A percentile compares a stretch with the other conserved stretches of the same genome.
Conservation (phyloP, 1,284 basidiomycete genomes). For the Kwoniella shivajii region DNA sequence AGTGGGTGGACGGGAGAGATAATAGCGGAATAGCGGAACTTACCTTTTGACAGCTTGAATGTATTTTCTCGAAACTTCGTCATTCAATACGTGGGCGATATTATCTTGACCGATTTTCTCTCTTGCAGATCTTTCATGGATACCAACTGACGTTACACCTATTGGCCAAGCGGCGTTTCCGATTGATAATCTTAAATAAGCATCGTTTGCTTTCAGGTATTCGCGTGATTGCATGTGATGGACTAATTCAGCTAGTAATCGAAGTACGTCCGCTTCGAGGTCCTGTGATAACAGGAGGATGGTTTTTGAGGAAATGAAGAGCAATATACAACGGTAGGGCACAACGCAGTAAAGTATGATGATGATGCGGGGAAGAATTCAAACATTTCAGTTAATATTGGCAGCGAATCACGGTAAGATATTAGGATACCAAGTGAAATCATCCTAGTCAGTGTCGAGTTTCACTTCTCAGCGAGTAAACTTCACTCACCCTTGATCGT, state of each 20-base stretch:
- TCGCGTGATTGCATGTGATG: slow-evolving; percentile 93
- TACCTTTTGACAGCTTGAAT: slow-evolving; percentile 96
- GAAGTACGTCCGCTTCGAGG: slow-evolving; percentile 81
- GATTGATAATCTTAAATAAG: slow-evolving; percentile 93
- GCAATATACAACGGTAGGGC: too few relatives aligned
- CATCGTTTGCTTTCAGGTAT: slow-evolving; percentile 94
- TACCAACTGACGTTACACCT: slow-evolving; percentile 98
- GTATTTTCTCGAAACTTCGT: slow-evolving; percentile 98
- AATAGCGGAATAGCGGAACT: slow-evolving; percentile 25
- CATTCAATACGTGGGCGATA: slow-evolving; percentile 96
- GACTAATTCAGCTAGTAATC: slow-evolving; percentile 90
- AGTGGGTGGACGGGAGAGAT: background rate
- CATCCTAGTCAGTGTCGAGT: too few relatives aligned
- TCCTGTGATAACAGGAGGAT: slow-evolving; percentile 58
- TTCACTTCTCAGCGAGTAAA: background rate
- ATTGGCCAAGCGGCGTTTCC: slow-evolving; percentile 99
- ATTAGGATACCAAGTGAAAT: too few relatives aligned
- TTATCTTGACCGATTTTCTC: slow-evolving; percentile 97
- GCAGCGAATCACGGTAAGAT: too few relatives aligned
- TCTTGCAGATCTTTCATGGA: slow-evolving; percentile 94
- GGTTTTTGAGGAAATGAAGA: too few relatives aligned
- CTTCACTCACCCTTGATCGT: slow-evolving; percentile 70
- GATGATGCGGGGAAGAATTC: too few relatives aligned
- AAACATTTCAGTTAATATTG: too few relatives aligned
- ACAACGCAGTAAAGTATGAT: too few relatives aligned